Conservation (phyloP, 768 basidiomycete genomes). For the Psilocybe tampanensis region DNA sequence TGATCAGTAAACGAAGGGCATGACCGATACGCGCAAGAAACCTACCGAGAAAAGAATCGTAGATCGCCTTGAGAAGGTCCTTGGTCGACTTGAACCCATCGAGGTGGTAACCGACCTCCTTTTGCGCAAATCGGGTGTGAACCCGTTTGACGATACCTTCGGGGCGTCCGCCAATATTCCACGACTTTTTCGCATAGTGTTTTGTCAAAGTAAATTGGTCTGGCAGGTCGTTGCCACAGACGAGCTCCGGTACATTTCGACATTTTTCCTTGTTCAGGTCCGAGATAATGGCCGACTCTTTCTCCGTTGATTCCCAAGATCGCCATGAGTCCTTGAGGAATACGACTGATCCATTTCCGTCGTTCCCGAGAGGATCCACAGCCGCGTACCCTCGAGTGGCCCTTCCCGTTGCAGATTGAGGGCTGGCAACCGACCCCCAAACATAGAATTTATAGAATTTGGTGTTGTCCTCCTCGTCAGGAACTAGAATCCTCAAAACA, state of each 20-base stretch:
- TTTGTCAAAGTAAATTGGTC: constrained; percentile 19
- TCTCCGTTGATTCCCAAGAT: constrained; percentile 1
- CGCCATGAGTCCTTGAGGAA: constrained; percentile 37
- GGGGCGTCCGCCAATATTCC: constrained; percentile 10
- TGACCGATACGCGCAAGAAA: background rate
- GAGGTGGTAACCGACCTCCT: constrained; percentile 11
- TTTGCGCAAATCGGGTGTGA: constrained; percentile 20
- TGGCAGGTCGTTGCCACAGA: constrained; percentile 31
- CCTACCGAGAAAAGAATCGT: background rate
- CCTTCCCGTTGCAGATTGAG: constrained; percentile 21
- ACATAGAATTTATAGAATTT: constrained; percentile 16
- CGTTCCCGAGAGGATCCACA: constrained; percentile 8
- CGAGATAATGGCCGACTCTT: constrained; percentile 23
- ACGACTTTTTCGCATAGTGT: background rate
- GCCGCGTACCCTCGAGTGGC: constrained; percentile 25
- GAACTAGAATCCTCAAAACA: background rate
- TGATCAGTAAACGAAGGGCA: background rate
- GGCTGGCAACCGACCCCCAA: constrained; percentile 10
- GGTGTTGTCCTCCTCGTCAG: constrained; percentile 7
- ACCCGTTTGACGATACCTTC: constrained; percentile 10
- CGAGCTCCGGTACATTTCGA: constrained; percentile 24
- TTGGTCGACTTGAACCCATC: background rate
- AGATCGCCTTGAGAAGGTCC: background rate
- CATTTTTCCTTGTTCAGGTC: constrained; percentile 19
- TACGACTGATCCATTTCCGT: constrained; percentile 6